Conservation (phyloP, 192 early-diverging fungal species). For the Linnemannia exigua region DNA sequence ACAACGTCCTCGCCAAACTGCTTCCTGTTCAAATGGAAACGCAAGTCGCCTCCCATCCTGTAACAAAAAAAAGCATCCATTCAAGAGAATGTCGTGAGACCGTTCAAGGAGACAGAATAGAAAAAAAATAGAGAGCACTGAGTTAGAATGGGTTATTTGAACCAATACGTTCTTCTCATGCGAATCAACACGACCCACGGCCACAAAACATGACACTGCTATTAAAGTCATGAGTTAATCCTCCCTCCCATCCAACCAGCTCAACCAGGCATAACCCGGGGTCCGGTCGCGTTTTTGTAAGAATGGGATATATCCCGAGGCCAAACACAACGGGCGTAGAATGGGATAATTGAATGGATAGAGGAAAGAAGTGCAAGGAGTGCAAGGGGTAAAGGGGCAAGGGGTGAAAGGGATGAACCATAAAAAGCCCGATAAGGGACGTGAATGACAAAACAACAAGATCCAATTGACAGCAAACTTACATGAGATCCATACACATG, state of each 20-base stretch:
- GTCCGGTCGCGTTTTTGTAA: not conserved
- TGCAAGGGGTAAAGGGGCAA: not conserved
- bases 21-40: conserved; percentile 82
- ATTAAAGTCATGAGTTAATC: not conserved
- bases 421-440: not conserved
- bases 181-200: not conserved
- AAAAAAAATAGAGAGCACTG: not conserved
- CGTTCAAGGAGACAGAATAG: not conserved
- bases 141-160: not conserved
- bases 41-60: conserved; percentile 87
- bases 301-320: not conserved
- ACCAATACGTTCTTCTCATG: not conserved
- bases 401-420: not conserved
- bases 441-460: not conserved
- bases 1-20: conserved; percentile 84
- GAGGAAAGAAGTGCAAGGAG: too few relatives aligned
- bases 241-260: not conserved
- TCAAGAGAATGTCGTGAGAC: not conserved
- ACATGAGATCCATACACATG: conserved; percentile 92
- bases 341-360: not conserved
- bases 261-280: not conserved
- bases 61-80: not conserved
- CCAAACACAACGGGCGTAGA: not conserved
- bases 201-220: not conserved
- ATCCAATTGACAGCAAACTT: conserved; percentile 35